These are phyloP conservation scores for Cucumis cinereus DNA, from an alignment of 306 rosid genomes.

Conservation along the genomic window DNA sequence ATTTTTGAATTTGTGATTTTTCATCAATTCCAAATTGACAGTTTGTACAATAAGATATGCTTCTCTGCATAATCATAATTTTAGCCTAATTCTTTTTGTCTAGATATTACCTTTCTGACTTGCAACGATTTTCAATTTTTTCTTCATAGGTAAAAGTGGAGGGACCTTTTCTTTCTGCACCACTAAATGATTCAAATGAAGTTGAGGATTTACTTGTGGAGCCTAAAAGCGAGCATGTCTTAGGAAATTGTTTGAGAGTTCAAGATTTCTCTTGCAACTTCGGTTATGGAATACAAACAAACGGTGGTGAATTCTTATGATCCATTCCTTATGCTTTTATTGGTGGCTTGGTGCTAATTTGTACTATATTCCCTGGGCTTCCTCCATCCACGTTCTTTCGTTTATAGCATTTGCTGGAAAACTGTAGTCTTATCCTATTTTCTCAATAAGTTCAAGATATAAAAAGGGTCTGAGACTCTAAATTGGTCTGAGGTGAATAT, in stretches of 20 bases:
- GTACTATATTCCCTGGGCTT: background rate
- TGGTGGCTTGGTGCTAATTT: background rate
- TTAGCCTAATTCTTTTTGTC: background rate
- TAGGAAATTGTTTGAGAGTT: slow-evolving; percentile 28
- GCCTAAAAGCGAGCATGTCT: slow-evolving; percentile 39
- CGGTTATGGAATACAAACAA: slow-evolving; percentile 33
- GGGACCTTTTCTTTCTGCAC: slow-evolving; percentile 33
- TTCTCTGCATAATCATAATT: background rate
- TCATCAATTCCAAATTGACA: background rate
- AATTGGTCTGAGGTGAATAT: slow-evolving; percentile 8
- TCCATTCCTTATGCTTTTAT: slow-evolving; percentile 5
- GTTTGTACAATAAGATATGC: background rate
- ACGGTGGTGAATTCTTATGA: slow-evolving; percentile 21
- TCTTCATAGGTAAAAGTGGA: slow-evolving; percentile 43
- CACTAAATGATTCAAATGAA: slow-evolving; percentile 42
- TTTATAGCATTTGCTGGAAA: background rate
- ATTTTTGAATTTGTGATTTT: background rate
- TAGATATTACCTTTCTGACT: slow-evolving; percentile 1
- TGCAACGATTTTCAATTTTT: slow-evolving; percentile 1
- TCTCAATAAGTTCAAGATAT: background rate
- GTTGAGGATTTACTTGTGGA: slow-evolving; percentile 51
- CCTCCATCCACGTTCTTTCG: background rate
- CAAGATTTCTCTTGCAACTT: slow-evolving; percentile 33
- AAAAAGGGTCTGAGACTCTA: background rate
- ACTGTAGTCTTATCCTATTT: background rate